A percentile compares a stretch with the other conserved stretches of the same genome.
These are phyloP conservation scores for Scenedesmus sp. DNA, from an alignment of 163 green algal genomes.

Conservation along the genomic window DNA sequence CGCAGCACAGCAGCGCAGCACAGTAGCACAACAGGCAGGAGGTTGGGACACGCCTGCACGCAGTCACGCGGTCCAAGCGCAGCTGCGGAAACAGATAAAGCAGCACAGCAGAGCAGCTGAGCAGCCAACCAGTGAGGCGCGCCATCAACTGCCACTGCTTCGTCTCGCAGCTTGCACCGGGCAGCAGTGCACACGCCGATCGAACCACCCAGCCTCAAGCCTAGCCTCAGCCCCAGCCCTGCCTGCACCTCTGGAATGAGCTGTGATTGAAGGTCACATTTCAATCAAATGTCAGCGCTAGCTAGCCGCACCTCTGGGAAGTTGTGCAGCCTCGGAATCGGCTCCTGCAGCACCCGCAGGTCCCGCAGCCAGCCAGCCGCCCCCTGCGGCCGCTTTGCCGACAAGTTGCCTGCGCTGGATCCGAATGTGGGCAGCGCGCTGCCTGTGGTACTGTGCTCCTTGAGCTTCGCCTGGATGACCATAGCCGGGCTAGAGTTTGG, in stretches of 20 bases:
- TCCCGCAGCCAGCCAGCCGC: constrained; percentile 29
- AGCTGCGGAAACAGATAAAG: too few species aligned
- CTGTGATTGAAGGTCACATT: too few species aligned
- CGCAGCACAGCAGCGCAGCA: background rate
- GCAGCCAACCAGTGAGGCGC: too few species aligned
- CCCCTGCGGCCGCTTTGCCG: background rate
- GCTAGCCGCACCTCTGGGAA: constrained; percentile 29
- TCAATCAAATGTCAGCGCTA: too few species aligned
- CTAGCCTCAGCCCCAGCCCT: background rate
- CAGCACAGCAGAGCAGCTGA: too few species aligned
- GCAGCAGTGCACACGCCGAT: too few species aligned
- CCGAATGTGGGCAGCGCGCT: background rate
- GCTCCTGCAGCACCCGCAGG: constrained; percentile 37
- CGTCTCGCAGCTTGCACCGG: too few species aligned
- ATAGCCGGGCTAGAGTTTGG: constrained; percentile 31
- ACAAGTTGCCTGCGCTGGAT: background rate
- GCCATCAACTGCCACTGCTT: too few species aligned
- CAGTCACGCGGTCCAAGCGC: background rate
- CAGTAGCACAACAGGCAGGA: background rate
- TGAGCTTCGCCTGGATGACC: constrained; percentile 42
- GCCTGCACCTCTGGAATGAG: too few species aligned
- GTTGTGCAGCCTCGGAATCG: constrained; percentile 43
- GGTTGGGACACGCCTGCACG: background rate
- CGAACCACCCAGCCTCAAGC: background rate
- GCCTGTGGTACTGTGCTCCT: constrained; percentile 17